Conservation (phyloP, 768 basidiomycete species). For the Xerocomellus intermedius region DNA sequence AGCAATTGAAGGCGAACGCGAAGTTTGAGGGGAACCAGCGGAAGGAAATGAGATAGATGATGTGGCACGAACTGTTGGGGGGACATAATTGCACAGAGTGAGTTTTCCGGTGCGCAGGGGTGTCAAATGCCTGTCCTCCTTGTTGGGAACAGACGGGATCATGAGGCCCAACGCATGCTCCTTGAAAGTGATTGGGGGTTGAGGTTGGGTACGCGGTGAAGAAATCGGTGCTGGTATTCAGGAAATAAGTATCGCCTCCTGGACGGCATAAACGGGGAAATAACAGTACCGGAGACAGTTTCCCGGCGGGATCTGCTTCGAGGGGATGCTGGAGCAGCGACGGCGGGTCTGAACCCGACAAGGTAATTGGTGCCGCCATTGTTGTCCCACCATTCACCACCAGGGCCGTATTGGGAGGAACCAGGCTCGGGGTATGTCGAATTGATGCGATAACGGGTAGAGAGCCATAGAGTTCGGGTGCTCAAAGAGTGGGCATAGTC, state of each 20-base stretch:
- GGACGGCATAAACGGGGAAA: neutral
- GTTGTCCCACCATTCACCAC: conserved; percentile 94
- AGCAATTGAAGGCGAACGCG: neutral
- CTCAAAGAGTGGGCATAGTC: conserved; percentile 58
- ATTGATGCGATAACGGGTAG: conserved; percentile 47
- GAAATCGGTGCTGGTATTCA: conserved; percentile 7
- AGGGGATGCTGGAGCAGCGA: neutral
- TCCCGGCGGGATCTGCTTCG: conserved; percentile 18
- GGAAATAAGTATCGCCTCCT: neutral
- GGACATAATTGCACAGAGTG: conserved; percentile 33
- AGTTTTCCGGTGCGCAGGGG: conserved; percentile 22
- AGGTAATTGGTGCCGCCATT: conserved; percentile 77
- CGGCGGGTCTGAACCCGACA: conserved; percentile 52
- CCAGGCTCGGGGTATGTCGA: conserved; percentile 19
- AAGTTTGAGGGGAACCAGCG: neutral
- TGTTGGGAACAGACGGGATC: neutral
- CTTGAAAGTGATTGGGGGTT: conserved; percentile 2
- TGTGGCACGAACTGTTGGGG: conserved; percentile 20
- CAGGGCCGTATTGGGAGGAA: conserved; percentile 35
- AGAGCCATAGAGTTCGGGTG: conserved; percentile 58
- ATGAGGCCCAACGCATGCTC: conserved; percentile 14
- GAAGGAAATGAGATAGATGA: conserved; percentile 4
- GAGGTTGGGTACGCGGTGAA: neutral
- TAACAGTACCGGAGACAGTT: conserved; percentile 19
- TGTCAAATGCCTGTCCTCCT: neutral